phyloP scores from a whole-genome alignment of 441 rosid species.

The Populus hybrid region DNA sequence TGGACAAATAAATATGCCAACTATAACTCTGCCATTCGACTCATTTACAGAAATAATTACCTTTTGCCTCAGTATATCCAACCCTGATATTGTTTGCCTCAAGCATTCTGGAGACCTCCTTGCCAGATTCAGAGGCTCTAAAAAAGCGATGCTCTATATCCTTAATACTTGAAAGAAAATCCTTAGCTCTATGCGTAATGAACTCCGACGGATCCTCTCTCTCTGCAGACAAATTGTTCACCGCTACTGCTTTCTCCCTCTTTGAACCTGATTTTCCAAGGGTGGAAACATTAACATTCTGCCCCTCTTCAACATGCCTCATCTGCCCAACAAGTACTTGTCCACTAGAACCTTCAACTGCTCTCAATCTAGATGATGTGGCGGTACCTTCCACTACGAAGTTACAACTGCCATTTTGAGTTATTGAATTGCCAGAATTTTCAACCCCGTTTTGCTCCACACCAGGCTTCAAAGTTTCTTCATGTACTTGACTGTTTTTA shows the following conservation, averaged over 20 bases:
- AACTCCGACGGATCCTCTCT: slow-evolving; percentile 92
- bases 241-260: slow-evolving; percentile 25
- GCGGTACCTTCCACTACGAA: slow-evolving; percentile 13
- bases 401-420: slow-evolving; percentile 13
- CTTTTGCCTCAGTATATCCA: slow-evolving; percentile 56
- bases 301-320: slow-evolving; percentile 28
- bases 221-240: slow-evolving; percentile 45
- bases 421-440: slow-evolving; percentile 10
- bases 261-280: slow-evolving; percentile 27
- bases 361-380: slow-evolving; percentile 1
- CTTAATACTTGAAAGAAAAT: slow-evolving; percentile 85
- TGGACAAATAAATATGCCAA: slow-evolving; percentile 13
- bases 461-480: slow-evolving; percentile 21
- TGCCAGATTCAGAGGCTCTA: slow-evolving; percentile 88
- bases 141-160: slow-evolving; percentile 86
- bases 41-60: slow-evolving; percentile 26
- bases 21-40: neutral
- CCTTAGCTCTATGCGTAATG: slow-evolving; percentile 96
- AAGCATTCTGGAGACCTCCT: slow-evolving; percentile 83
- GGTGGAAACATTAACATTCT: slow-evolving; percentile 16
- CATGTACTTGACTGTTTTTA: slow-evolving; percentile 16
- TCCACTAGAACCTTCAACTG: slow-evolving; percentile 11
- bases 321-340: slow-evolving; percentile 17
- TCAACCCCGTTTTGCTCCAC: slow-evolving; percentile 20
- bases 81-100: slow-evolving; percentile 75